A percentile compares a stretch with the other conserved stretches of the same genome.
phyloP scores from a whole-genome alignment of 805 yeast genomes.

The Candida corydali region DNA sequence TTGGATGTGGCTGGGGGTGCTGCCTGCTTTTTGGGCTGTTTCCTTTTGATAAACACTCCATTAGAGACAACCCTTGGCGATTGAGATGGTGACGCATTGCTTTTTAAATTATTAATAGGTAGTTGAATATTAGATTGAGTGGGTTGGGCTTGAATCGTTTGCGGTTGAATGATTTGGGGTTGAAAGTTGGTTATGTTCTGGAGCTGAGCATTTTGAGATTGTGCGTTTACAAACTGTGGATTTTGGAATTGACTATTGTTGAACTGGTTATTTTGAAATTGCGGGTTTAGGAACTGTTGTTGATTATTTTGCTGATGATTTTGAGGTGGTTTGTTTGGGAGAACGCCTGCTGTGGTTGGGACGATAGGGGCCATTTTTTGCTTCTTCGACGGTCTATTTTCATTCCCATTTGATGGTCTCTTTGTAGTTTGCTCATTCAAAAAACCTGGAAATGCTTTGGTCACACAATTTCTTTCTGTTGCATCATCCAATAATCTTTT shows the following conservation, averaged over 20 bases:
- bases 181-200: background rate
- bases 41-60: background rate
- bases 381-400: background rate
- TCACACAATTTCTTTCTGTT: slow-evolving; percentile 35
- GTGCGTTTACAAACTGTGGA: no score
- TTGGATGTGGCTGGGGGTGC: background rate
- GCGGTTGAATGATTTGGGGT: no score
- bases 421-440: slow-evolving; percentile 12
- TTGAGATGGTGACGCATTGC: background rate
- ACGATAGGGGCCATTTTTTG: background rate
- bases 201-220: background rate
- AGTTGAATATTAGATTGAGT: no score
- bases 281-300: no score
- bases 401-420: background rate
- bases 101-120: background rate
- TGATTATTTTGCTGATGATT: no score
- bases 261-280: no score
- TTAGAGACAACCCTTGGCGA: background rate
- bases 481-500: slow-evolving; percentile 64
- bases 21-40: background rate
- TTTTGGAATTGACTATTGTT: no score
- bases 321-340: background rate
- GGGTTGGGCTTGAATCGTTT: no score
- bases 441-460: slow-evolving; percentile 35
- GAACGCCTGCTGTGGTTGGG: background rate